Evolutionary conservation across 1,284 basidiomycete species (phyloP), one percentile per base, ranked within the genome.

Genomic region (Cryptococcus deneoformans): DNA sequence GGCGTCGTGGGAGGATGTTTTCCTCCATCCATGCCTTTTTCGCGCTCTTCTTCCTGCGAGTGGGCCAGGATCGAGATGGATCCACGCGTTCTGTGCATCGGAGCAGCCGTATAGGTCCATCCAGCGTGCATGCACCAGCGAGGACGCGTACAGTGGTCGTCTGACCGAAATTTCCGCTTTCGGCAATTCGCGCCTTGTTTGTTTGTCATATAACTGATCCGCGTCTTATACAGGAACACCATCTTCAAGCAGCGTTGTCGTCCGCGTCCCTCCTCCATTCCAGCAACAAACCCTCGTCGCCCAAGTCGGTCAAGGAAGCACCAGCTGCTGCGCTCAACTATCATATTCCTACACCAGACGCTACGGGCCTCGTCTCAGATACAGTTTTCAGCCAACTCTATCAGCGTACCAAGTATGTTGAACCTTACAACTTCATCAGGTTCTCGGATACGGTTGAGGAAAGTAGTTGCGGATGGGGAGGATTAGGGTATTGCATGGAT

Each of bases 381-480:
- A 66, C 65, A 39, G 65, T 73, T 50, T 77, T 74, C 56, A 90
- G 89, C 70, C 82, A 86, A 11, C 79, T 92, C 43, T 95, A 95
- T 70, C 85, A 86, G 5, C 54, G 83, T 4, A 79, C 81, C 50
- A 81, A 80, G 57, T 94, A 89, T 86, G 82, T 81, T 63, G 90
- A 94, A 66, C 87, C 92, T 4, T 75, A 82, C 45, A 85, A 88
- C 0, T 95, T 92, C 75, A 83, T 96, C 59, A 86, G 87, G 60
- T 90, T 86, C 50, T 94, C 92, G 8, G 86, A 91, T 67, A 92
- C 90, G 2, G 86, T 90, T 62, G 96, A 99, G 71, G 92, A 97
- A 73, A 72, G 65, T 60, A 73, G 55, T 36, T 67, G 69, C 12
- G 78, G 78, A 9, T 61, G 63, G 46, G 75, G 76, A 20, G 81